These are phyloP conservation scores for Phytopythium litorale DNA, from an alignment of 352 stramenopile species.

Conservation along the genomic window DNA sequence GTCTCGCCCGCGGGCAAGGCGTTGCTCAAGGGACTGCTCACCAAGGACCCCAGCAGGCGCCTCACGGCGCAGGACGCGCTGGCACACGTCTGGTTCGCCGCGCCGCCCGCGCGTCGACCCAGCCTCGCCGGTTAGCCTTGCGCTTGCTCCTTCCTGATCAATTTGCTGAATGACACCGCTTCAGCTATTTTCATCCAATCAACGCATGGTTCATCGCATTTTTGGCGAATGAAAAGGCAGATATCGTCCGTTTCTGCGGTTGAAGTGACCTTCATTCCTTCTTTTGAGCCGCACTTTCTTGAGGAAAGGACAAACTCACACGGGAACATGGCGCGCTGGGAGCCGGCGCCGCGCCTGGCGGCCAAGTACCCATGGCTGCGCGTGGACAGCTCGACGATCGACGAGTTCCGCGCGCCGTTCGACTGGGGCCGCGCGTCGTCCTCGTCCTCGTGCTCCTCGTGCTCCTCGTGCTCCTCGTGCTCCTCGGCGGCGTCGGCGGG, in stretches of 20 bases:
- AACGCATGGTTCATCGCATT: background rate
- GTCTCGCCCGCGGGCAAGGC: conserved; percentile 58
- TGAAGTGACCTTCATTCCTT: conserved; percentile 1
- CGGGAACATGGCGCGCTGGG: conserved; percentile 23
- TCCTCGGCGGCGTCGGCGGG: background rate
- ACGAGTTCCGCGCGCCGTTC: conserved; percentile 66
- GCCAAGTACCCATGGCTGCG: conserved; percentile 79
- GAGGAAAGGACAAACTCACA: background rate
- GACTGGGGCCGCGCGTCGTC: conserved; percentile 27
- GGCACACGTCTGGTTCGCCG: conserved; percentile 75
- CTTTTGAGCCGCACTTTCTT: background rate
- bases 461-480: conserved; percentile 8
- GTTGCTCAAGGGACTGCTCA: conserved; percentile 77
- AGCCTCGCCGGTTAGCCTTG: background rate
- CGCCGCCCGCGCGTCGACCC: background rate
- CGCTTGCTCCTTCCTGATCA: background rate
- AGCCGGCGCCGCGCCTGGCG: conserved; percentile 42
- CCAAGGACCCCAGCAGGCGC: conserved; percentile 74
- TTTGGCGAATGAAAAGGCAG: background rate
- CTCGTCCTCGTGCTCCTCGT: conserved; percentile 8
- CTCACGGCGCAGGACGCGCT: conserved; percentile 81
- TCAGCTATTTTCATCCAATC: background rate
- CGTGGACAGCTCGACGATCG: conserved; percentile 52
- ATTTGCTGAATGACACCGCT: background rate
- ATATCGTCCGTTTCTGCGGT: background rate